These are phyloP conservation scores for Acanthamoeba castellanii DNA, from an alignment of 208 protist genomes.

Conservation along the genomic window DNA sequence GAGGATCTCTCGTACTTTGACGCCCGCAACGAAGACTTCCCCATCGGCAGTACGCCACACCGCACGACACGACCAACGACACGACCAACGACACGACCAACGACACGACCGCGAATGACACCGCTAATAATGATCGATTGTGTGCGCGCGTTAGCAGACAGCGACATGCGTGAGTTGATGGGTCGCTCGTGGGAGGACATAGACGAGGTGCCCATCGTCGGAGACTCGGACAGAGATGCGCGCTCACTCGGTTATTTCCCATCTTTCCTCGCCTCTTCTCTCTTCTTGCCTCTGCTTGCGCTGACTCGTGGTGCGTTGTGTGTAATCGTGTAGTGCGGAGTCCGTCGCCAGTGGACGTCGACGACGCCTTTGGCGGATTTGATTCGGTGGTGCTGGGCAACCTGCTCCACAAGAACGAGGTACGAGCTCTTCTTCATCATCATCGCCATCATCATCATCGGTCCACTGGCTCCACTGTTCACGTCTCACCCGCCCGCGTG, in stretches of 20 bases:
- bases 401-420: slow-evolving; percentile 64
- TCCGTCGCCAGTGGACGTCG: slow-evolving; percentile 14
- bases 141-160: neutral
- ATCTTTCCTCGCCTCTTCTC: neutral
- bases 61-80: too few species aligned
- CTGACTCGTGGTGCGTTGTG: too few species aligned
- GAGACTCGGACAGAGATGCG: neutral
- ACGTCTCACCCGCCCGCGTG: neutral
- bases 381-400: slow-evolving; percentile 58
- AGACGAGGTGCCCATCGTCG: neutral
- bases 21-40: slow-evolving; percentile 47
- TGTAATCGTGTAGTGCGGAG: neutral
- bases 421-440: neutral
- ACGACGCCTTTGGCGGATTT: slow-evolving; percentile 42
- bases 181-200: slow-evolving; percentile 46
- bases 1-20: slow-evolving; percentile 51
- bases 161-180: slow-evolving; percentile 47
- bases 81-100: too few species aligned
- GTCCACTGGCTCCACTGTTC: too few species aligned
- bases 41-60: neutral
- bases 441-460: neutral
- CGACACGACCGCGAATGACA: too few species aligned
- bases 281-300: too few species aligned
- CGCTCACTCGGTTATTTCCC: neutral
- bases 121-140: too few species aligned